These are phyloP conservation scores for Ustilago cynodontis DNA, from an alignment of 1,284 basidiomycete genomes.

Conservation along the genomic window DNA sequence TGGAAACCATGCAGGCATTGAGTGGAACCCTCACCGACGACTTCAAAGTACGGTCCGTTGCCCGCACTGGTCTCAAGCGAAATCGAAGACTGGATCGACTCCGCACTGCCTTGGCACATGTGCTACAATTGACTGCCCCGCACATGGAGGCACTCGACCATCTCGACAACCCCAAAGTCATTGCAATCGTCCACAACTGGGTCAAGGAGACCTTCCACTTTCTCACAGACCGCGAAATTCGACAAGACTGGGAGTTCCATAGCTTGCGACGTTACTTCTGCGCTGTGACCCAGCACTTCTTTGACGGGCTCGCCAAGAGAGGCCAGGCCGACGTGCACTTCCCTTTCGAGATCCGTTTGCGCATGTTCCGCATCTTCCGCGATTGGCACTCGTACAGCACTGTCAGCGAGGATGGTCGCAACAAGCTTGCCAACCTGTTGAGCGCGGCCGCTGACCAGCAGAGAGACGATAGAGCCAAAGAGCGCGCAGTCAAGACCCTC, in stretches of 20 bases:
- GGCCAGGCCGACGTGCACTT: conserved; percentile 82
- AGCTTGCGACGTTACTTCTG: conserved; percentile 89
- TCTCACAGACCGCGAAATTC: conserved; percentile 79
- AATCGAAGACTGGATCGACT: conserved; percentile 82
- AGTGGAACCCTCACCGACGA: conserved; percentile 87
- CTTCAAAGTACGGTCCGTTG: conserved; percentile 71
- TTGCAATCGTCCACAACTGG: conserved; percentile 85
- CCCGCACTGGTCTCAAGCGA: conserved; percentile 69
- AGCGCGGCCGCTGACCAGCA: conserved; percentile 76
- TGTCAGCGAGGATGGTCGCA: conserved; percentile 80
- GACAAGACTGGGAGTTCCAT: conserved; percentile 83
- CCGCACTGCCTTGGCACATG: conserved; percentile 88
- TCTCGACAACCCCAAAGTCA: conserved; percentile 76
- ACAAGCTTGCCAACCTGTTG: conserved; percentile 81
- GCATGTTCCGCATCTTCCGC: conserved; percentile 86
- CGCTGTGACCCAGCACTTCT: conserved; percentile 85
- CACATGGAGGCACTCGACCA: conserved; percentile 80
- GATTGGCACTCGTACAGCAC: conserved; percentile 92
- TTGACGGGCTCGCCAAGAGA: conserved; percentile 80
- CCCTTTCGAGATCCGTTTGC: conserved; percentile 80
- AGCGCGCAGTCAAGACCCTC: conserved; percentile 71
- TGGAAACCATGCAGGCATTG: conserved; percentile 85
- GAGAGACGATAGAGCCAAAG: conserved; percentile 71
- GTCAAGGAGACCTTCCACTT: conserved; percentile 84
- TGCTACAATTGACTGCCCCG: conserved; percentile 86